Conservation (phyloP, 2,329 filamentous ascomycete genomes). For the Colletotrichum tropicicola region DNA sequence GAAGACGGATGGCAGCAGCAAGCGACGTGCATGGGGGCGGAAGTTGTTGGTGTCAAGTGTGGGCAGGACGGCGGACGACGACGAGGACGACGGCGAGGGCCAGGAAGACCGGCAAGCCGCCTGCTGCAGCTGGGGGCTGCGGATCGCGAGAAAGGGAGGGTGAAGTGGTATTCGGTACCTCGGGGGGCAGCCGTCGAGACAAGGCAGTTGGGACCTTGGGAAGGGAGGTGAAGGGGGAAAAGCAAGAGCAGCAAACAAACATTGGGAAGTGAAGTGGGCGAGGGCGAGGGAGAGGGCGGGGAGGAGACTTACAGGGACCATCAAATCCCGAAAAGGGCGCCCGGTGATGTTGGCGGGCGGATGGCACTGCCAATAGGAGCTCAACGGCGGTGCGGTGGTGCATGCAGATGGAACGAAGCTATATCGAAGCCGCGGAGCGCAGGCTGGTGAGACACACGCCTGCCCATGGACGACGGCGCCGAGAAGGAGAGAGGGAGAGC, state of each 20-base stretch:
- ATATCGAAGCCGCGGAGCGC: slow-evolving; percentile 12
- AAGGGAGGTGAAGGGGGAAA: background rate
- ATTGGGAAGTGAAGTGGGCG: too few relatives aligned
- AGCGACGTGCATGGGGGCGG: slow-evolving; percentile 1
- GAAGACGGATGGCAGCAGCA: slow-evolving; percentile 15
- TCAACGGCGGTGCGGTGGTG: slow-evolving; percentile 16
- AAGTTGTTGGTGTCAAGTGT: too few relatives aligned
- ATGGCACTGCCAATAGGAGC: slow-evolving; percentile 18
- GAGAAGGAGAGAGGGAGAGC: too few relatives aligned
- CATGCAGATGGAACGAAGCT: slow-evolving; percentile 26
- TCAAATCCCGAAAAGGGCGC: slow-evolving; percentile 17
- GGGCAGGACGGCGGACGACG: background rate
- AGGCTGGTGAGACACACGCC: slow-evolving; percentile 1
- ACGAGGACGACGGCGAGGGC: background rate
- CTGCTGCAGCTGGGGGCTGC: background rate
- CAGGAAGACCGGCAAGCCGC: background rate
- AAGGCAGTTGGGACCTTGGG: too few relatives aligned
- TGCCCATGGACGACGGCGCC: background rate
- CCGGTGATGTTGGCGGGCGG: background rate
- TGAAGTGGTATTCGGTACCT: slow-evolving; percentile 1
- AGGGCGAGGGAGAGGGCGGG: background rate
- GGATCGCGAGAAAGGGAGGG: background rate
- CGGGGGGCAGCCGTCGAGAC: background rate
- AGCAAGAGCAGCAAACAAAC: background rate
- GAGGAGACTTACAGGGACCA: slow-evolving; percentile 3